Conservation (phyloP, 495 filamentous ascomycete species). For the Astrocystis sublimbata region DNA sequence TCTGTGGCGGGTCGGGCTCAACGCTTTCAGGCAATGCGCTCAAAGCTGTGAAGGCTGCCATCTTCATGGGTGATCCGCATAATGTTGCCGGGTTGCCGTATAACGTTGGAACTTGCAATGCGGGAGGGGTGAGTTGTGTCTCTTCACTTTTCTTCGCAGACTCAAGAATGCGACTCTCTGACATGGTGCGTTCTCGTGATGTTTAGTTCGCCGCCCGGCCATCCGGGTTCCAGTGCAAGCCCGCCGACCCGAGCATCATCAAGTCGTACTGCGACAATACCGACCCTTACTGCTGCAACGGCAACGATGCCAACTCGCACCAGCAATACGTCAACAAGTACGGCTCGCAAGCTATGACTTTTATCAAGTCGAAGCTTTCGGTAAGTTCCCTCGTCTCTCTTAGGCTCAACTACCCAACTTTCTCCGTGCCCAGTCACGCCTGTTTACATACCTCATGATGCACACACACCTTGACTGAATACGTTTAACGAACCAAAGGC, state of each 20-base stretch:
- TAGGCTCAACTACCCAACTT: too few species aligned
- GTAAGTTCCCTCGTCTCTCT: not conserved
- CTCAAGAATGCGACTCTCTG: not conserved
- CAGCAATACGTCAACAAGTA: slow-evolving; percentile 60
- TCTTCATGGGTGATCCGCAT: slow-evolving; percentile 64
- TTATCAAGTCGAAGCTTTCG: slow-evolving; percentile 35
- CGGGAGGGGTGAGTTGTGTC: slow-evolving; percentile 55
- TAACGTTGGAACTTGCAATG: slow-evolving; percentile 61
- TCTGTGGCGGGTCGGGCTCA: slow-evolving; percentile 60
- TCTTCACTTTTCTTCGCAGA: not conserved
- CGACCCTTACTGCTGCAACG: slow-evolving; percentile 68
- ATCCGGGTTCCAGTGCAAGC: slow-evolving; percentile 55
- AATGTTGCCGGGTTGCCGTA: slow-evolving; percentile 56
- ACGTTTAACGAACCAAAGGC: not conserved
- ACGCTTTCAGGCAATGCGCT: slow-evolving; percentile 51
- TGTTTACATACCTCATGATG: too few species aligned
- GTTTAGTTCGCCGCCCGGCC: slow-evolving; percentile 59
- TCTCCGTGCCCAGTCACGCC: too few species aligned
- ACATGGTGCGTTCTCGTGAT: too few species aligned
- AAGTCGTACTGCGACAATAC: slow-evolving; percentile 63
- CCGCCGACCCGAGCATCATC: slow-evolving; percentile 50
- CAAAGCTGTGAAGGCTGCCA: slow-evolving; percentile 57
- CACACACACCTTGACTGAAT: not conserved
- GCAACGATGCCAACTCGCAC: slow-evolving; percentile 58
- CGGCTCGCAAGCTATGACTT: slow-evolving; percentile 37